Evolutionary conservation across 2,329 filamentous ascomycete species (phyloP), one percentile per base, ranked within the genome.

Genomic region (Cytospora piceicola): DNA sequence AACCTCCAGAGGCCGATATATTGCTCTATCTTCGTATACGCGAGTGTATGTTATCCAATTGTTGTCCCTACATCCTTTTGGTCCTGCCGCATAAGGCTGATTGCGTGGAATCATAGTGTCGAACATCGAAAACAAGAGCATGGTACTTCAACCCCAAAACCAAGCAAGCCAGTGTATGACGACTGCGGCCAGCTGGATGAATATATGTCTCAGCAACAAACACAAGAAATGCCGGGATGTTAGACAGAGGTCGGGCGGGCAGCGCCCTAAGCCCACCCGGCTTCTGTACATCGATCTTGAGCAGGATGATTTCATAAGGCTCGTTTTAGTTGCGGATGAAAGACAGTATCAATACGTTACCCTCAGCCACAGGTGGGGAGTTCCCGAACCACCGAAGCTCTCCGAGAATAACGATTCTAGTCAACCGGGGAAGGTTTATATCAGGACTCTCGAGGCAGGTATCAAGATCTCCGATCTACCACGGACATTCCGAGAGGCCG

Each of bases 311-410:
- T n/a, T 27, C 2, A 22, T 58, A 46, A 24, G n/a, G 17, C 56
- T 58, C 9, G 27, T 58, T 14, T 42, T 36, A 4, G 36, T 46
- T 7, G 14, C 7, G 5, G 39, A 57, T 12, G 24, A 36, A 24
- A 12, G 4, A 1, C 3, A 36, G 4, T 54, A 53, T 3, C 27
- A 49, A 15, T 61, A 61, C 8, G 58, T 54, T 15, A 61, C 49
- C 8, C 58, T 61, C 46, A 61, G 58, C 34, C 58, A 61, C 49
- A 54, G 58, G 27, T 61, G 58, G 58, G 58, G 58, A 3, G 12
- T 2, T 27, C 58, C 58, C 2, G 49, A 54, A 2, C 58, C 58
- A 14, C 58, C 58, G 2, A 61, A 54, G 51, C 49, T 61, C 7
- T 46, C 42, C 42, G n/a, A 22, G 3, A 6, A 46, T 17, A 17